Conservation (phyloP, 2,329 filamentous ascomycete species). For the Scolecobasidium constrictum region DNA sequence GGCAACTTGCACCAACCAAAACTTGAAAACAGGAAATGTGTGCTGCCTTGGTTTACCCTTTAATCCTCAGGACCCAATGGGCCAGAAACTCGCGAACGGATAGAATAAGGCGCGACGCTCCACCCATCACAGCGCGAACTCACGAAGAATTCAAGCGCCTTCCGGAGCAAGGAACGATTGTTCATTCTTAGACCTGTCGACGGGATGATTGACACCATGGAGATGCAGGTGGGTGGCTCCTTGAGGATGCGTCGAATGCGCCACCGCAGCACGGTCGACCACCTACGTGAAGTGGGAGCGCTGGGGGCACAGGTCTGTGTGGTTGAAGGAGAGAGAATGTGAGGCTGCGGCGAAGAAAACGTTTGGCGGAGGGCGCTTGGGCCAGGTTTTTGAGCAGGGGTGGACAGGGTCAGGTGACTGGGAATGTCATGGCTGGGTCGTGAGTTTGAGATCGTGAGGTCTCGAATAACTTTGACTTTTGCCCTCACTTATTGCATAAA, state of each 20-base stretch:
- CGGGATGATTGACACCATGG: slow-evolving; percentile 9
- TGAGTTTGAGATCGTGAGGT: no score
- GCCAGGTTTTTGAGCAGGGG: no score
- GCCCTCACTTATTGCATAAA: no score
- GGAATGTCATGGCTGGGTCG: no score
- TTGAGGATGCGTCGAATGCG: slow-evolving; percentile 5
- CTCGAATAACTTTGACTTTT: no score
- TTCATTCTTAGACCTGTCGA: slow-evolving; percentile 10
- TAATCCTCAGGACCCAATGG: not conserved
- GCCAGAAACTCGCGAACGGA: not conserved
- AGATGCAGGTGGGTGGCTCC: slow-evolving; percentile 4
- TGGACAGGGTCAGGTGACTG: no score
- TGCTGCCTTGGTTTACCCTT: not conserved
- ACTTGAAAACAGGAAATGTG: not conserved
- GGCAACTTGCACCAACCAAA: not conserved
- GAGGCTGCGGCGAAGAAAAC: no score
- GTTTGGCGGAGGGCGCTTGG: no score
- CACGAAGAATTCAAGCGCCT: slow-evolving; percentile 7
- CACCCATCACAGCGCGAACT: slow-evolving; percentile 3
- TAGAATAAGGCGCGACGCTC: slow-evolving; percentile 8
- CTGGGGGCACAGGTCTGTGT: slow-evolving; percentile 2
- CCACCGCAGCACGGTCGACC: not conserved
- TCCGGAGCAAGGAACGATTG: not conserved
- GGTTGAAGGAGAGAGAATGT: slow-evolving; percentile 1
- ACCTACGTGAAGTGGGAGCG: not conserved